Evolutionary conservation across 2,329 filamentous ascomycete species (phyloP).

Genomic region (Talaromyces atroroseus): DNA sequence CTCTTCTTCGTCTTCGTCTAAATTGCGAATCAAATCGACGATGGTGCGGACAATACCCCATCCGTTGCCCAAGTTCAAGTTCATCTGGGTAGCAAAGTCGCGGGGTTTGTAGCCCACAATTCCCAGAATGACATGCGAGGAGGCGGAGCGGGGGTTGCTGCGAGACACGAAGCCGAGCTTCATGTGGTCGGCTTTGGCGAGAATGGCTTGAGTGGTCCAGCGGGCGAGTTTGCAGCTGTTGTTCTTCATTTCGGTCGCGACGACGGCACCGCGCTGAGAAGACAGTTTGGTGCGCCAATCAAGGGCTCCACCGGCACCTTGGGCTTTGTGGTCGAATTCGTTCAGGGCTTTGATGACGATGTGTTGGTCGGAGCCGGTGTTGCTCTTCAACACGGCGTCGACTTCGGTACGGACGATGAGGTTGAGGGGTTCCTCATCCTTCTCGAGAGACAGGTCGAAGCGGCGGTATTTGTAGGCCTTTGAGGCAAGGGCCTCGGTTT

Average conservation of each 20-base stretch:
- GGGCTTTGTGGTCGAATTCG: slow-evolving; percentile 97
- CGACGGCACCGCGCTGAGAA: slow-evolving; percentile 90
- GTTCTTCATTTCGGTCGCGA: slow-evolving; percentile 99
- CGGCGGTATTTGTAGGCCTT: slow-evolving; percentile 98
- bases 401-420: slow-evolving; percentile 91
- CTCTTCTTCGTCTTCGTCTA: slow-evolving; percentile 35
- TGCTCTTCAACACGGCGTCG: slow-evolving; percentile 93
- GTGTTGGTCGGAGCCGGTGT: slow-evolving; percentile 83
- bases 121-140: slow-evolving; percentile 91
- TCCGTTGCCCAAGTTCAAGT: slow-evolving; percentile 90
- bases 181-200: slow-evolving; percentile 96
- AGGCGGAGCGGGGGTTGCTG: slow-evolving; percentile 82
- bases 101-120: slow-evolving; percentile 97
- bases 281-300: slow-evolving; percentile 97
- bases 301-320: slow-evolving; percentile 86
- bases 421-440: slow-evolving; percentile 87
- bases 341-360: slow-evolving; percentile 93
- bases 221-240: slow-evolving; percentile 97
- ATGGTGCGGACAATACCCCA: slow-evolving; percentile 99
- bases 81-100: slow-evolving; percentile 97
- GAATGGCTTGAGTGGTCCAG: slow-evolving; percentile 95
- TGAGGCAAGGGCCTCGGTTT: slow-evolving; percentile 87
- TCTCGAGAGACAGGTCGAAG: slow-evolving; percentile 88
- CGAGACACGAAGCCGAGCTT: slow-evolving; percentile 98
- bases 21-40: slow-evolving; percentile 64